phyloP scores from a whole-genome alignment of 2,329 filamentous ascomycete species.

The Bipolaris cookei region DNA sequence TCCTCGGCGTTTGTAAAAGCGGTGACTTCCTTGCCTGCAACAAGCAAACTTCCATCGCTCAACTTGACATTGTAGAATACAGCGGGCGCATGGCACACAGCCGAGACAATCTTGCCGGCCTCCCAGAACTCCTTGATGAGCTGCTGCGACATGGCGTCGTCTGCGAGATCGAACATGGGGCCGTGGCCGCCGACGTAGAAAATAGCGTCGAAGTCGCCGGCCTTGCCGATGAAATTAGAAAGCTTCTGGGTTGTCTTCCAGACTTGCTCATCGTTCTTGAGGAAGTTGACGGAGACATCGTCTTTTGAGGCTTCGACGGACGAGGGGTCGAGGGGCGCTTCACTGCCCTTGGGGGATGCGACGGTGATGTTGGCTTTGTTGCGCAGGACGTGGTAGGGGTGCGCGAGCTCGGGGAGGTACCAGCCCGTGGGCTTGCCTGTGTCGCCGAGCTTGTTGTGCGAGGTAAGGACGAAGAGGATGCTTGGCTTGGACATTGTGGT shows the following conservation, averaged over 20 bases:
- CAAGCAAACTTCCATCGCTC: constrained; percentile 58
- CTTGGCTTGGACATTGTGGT: constrained; percentile 53
- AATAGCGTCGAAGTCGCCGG: constrained; percentile 66
- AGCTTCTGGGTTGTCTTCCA: constrained; percentile 70
- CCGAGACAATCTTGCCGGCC: constrained; percentile 66
- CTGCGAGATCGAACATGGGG: constrained; percentile 71
- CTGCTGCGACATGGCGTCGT: constrained; percentile 62
- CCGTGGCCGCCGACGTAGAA: constrained; percentile 67
- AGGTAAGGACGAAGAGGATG: constrained; percentile 74
- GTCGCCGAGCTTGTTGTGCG: constrained; percentile 57
- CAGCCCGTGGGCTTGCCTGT: constrained; percentile 66
- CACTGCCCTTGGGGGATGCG: constrained; percentile 50
- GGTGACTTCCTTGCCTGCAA: constrained; percentile 64
- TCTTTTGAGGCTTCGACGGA: constrained; percentile 54
- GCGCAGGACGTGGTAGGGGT: constrained; percentile 50
- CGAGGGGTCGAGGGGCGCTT: constrained; percentile 46
- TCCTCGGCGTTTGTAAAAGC: constrained; percentile 67
- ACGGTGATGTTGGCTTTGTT: constrained; percentile 48
- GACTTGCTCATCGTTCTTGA: constrained; percentile 61
- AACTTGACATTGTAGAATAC: constrained; percentile 65
- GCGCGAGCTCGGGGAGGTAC: constrained; percentile 61
- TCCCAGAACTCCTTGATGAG: constrained; percentile 68
- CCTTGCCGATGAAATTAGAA: constrained; percentile 61
- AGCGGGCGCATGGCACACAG: constrained; percentile 73
- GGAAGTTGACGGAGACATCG: constrained; percentile 52